phyloP scores from a whole-genome alignment of 1,284 basidiomycete species.

The Cutaneotrichosporon sp. region DNA sequence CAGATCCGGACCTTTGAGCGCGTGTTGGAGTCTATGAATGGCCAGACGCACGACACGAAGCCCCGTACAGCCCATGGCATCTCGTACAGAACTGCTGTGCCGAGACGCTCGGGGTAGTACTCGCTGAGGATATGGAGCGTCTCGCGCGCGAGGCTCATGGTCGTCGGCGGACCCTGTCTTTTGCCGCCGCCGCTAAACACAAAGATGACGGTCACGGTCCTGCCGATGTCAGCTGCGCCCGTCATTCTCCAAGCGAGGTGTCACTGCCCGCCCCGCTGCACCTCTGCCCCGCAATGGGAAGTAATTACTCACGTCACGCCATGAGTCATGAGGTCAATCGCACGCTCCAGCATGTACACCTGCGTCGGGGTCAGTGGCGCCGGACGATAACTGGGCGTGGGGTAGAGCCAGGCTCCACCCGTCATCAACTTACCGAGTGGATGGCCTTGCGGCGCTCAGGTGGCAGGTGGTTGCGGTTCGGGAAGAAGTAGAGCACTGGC shows the following conservation, averaged over 20 bases:
- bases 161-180: conserved; percentile 35
- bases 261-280: no score
- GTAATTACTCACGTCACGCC: conserved; percentile 30
- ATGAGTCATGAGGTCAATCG: conserved; percentile 33
- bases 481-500: conserved; percentile 41
- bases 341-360: conserved; percentile 22
- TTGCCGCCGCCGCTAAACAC: conserved; percentile 40
- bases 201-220: conserved; percentile 24
- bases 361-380: not conserved
- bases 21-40: conserved; percentile 40
- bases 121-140: conserved; percentile 27
- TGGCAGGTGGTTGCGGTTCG: conserved; percentile 32
- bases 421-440: conserved; percentile 21
- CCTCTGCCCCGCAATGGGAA: not conserved
- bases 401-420: not conserved
- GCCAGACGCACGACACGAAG: conserved; percentile 41
- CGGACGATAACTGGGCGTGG: conserved; percentile 8
- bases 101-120: conserved; percentile 37
- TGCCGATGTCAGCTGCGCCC: not conserved
- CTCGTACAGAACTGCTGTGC: conserved; percentile 28
- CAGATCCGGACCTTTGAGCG: conserved; percentile 31
- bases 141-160: conserved; percentile 26
- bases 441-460: conserved; percentile 24
- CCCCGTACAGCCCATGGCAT: conserved; percentile 37
- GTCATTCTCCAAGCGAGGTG: no score